Evolutionary conservation across 2,329 filamentous ascomycete genomes (phyloP), one percentile per base, ranked within the genome.

Genomic region (Aspergillus melleus): DNA sequence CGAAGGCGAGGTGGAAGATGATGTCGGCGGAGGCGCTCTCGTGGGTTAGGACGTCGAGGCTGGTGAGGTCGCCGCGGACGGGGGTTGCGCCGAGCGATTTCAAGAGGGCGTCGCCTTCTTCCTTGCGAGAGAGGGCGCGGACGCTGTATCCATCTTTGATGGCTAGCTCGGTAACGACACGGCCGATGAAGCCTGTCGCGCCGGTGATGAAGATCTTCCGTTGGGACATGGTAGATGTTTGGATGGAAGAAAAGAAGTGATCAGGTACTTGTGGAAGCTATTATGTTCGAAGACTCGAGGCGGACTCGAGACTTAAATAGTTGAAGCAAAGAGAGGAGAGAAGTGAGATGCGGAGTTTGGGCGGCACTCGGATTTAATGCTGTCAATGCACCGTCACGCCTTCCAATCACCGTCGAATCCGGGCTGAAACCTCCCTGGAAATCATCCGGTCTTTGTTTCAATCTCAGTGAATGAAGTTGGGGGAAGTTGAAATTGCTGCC

Each of bases 161-260:
- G 12, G 81, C 74, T 36, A 77, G 74, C 53, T 76, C 58, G 22
- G 76, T 71, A 14, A 80, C 70, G 6, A 73, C 70, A 20, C 67
- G 64, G 63, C 80, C 80, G 57, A 81, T 71, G 59, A 77, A 80
- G 64, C 79, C 79, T 6, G 77, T 75, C 5, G 77, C 73, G 46
- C 80, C 80, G 6, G 79, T 81, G 51, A 80, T 70, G 63, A 79
- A 79, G 60, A 77, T 49, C 16, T 50, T 61, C 26, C 53, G 44
- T n/a, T 59, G 54, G 12, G 57, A 47, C 39, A 66, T 56, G n/a
- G 47, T 65, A 30, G 12, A 22, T 46, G 19, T 24, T 6, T 12
- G 44, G 22, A 22, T 47, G 44, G n/a, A n/a, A n/a, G 4, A 11
- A 19, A 14, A 24, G 22, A 14, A 24, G 26, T 8, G 2, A 29